These are phyloP conservation scores for Pythium guiyangense DNA, from an alignment of 352 stramenopile species.

Conservation along the genomic window DNA sequence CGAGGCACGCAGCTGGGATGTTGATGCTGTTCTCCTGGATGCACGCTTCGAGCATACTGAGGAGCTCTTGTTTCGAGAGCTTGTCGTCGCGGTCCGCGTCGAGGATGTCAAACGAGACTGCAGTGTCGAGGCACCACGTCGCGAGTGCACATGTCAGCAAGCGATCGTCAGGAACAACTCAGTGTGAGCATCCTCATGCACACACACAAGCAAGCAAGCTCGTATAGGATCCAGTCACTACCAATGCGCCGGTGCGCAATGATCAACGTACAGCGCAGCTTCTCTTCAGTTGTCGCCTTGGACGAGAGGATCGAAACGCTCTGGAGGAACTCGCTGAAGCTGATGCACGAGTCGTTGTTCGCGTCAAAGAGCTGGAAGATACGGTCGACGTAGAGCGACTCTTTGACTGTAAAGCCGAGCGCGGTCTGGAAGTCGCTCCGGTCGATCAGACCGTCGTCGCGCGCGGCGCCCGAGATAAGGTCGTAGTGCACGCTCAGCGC, in stretches of 20 bases:
- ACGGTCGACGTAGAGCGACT: slow-evolving; percentile 79
- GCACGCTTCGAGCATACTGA: slow-evolving; percentile 67
- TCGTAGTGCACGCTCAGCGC: slow-evolving; percentile 62
- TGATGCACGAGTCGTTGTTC: slow-evolving; percentile 78
- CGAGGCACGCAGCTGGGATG: slow-evolving; percentile 56
- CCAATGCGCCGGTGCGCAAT: no score
- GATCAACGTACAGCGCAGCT: slow-evolving; percentile 53
- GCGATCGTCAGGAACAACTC: neutral
- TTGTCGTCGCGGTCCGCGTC: slow-evolving; percentile 73
- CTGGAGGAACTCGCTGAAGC: slow-evolving; percentile 75
- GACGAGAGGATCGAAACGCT: slow-evolving; percentile 69
- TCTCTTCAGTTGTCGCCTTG: slow-evolving; percentile 60
- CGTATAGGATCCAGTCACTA: no score
- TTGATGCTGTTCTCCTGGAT: slow-evolving; percentile 76
- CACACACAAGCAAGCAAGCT: no score
- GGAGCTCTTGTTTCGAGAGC: slow-evolving; percentile 62
- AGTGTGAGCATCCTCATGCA: neutral
- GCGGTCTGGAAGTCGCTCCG: slow-evolving; percentile 76
- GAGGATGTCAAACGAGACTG: slow-evolving; percentile 78
- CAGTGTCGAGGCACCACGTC: neutral
- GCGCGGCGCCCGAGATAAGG: slow-evolving; percentile 55
- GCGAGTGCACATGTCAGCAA: neutral
- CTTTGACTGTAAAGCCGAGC: slow-evolving; percentile 70
- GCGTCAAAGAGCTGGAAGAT: slow-evolving; percentile 79
- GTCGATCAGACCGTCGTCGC: slow-evolving; percentile 72